These are phyloP conservation scores for Lobosporangium transversale DNA, from an alignment of 192 early-diverging fungal genomes.

Conservation along the genomic window DNA sequence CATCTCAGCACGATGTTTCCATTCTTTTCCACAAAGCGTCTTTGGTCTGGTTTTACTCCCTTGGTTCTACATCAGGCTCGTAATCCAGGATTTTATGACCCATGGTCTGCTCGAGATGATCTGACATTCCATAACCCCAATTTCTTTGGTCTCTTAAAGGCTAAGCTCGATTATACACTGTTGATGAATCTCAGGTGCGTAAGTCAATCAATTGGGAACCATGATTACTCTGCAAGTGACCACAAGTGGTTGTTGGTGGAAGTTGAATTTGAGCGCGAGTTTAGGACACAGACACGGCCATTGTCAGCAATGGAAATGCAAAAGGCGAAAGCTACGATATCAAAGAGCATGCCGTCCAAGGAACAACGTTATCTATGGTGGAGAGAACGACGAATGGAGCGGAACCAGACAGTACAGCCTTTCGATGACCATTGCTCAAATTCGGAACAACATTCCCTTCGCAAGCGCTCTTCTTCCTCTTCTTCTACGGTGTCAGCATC, in stretches of 20 bases:
- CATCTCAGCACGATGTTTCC: neutral
- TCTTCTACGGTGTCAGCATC: neutral
- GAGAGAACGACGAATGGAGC: conserved; percentile 34
- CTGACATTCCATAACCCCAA: conserved; percentile 71
- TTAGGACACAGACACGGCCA: neutral
- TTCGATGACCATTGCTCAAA: neutral
- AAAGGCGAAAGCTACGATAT: neutral
- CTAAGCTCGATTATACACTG: conserved; percentile 81
- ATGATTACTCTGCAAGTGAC: conserved; percentile 72
- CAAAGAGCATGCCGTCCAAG: conserved; percentile 28
- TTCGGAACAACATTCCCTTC: neutral
- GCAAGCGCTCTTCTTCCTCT: conserved; percentile 8
- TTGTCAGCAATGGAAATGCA: neutral
- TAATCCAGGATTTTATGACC: conserved; percentile 83
- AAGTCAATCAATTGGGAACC: conserved; percentile 67
- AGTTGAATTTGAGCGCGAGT: conserved; percentile 51
- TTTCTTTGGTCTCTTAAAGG: conserved; percentile 72
- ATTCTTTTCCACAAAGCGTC: conserved; percentile 21
- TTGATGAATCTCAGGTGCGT: conserved; percentile 64
- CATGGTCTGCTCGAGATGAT: conserved; percentile 68
- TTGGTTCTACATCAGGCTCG: conserved; percentile 60
- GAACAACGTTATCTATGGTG: conserved; percentile 51
- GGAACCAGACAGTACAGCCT: conserved; percentile 33
- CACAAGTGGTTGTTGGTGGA: conserved; percentile 77
- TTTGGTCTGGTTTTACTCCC: conserved; percentile 57